Evolutionary conservation across 2,329 filamentous ascomycete species (phyloP).

Genomic region (Thielaviopsis musarum): DNA sequence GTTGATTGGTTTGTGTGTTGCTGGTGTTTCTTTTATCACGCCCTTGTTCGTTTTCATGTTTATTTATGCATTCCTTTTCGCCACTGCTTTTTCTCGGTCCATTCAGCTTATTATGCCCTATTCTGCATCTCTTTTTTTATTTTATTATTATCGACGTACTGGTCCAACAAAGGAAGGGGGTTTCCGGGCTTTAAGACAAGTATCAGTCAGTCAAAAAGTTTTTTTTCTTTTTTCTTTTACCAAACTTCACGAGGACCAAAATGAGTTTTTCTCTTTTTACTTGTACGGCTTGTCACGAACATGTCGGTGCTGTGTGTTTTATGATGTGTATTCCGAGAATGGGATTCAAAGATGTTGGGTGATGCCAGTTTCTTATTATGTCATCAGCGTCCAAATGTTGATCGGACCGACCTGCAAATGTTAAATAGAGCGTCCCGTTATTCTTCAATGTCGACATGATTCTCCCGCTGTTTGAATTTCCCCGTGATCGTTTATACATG

Average conservation of each 20-base stretch:
- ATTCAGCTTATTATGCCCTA: conserved; percentile 2
- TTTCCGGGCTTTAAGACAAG: conserved; percentile 7
- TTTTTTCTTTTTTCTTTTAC: conserved; percentile 7
- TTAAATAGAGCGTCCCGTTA: too few relatives aligned
- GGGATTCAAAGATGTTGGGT: too few relatives aligned
- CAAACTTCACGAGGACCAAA: background rate
- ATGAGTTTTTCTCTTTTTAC: background rate
- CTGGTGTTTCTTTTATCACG: background rate
- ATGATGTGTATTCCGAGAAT: too few relatives aligned
- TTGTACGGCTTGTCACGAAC: background rate
- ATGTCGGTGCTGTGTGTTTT: background rate
- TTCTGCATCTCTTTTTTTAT: conserved; percentile 2
- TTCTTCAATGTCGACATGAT: too few relatives aligned
- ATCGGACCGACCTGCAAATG: too few relatives aligned
- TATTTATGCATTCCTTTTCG: conserved; percentile 1
- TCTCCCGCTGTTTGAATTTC: too few relatives aligned
- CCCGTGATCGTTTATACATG: too few relatives aligned
- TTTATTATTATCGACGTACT: conserved; percentile 2
- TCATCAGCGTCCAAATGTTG: too few relatives aligned
- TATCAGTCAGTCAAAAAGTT: conserved; percentile 11
- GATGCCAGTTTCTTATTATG: too few relatives aligned
- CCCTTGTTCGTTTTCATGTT: conserved; percentile 1
- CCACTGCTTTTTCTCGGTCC: background rate
- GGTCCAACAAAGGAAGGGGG: background rate
- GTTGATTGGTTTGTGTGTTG: background rate